phyloP scores from a whole-genome alignment of 306 rosid genomes.

The Fagus sylvatica region DNA sequence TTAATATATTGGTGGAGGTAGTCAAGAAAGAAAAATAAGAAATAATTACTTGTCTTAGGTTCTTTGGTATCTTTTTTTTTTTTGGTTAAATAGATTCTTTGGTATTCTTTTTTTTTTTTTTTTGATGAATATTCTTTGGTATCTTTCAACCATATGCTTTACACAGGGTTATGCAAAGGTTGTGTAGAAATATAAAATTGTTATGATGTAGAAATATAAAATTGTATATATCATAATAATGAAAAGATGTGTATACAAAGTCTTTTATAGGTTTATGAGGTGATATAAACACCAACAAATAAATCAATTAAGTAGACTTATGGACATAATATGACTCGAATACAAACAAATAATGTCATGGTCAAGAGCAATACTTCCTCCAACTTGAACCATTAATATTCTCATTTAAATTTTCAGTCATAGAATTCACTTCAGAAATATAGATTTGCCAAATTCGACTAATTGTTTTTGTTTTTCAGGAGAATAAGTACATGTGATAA shows the following conservation, averaged over 20 bases:
- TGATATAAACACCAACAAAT: no score
- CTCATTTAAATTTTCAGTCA: background rate
- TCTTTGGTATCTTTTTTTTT: background rate
- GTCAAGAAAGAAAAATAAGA: background rate
- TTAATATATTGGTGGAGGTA: background rate
- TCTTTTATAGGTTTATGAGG: no score
- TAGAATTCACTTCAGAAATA: background rate
- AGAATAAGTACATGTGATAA: no score
- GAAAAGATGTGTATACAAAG: background rate
- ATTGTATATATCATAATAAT: no score
- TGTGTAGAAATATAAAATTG: background rate
- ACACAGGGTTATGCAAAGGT: background rate
- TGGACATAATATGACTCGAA: no score
- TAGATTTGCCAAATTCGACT: no score
- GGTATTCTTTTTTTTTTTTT: no score
- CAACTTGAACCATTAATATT: background rate
- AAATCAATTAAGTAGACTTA: no score
- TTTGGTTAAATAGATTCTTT: no score
- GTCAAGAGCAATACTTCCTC: no score
- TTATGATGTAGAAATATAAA: background rate
- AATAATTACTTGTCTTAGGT: background rate
- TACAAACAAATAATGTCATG: no score
- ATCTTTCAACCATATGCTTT: background rate
- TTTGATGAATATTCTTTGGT: background rate
- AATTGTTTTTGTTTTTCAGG: no score